Percentiles rank a stretch among this genome's conserved stretches.
Evolutionary conservation across 2,329 filamentous ascomycete species (phyloP).

Genomic region (Fusarium sarcochroum): DNA sequence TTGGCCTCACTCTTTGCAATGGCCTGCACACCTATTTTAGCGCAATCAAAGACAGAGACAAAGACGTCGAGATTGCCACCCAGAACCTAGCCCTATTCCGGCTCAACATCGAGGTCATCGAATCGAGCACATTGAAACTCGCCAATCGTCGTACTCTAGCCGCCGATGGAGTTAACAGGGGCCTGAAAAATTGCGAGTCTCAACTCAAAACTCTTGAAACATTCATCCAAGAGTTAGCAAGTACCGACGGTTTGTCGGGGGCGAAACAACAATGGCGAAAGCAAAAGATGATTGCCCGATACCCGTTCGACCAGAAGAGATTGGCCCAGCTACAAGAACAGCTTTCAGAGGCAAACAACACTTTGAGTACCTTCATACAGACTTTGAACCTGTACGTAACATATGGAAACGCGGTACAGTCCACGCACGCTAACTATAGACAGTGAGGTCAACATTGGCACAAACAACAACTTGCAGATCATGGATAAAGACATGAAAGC

Average conservation of each 20-base stretch:
- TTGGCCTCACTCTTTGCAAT: neutral
- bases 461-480: neutral
- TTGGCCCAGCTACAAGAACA: neutral
- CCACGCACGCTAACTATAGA: neutral
- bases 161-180: neutral
- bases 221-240: accelerated
- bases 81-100: neutral
- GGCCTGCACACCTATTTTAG: neutral
- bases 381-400: neutral
- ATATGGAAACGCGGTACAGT: accelerated
- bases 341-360: neutral
- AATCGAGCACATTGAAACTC: neutral
- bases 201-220: neutral
- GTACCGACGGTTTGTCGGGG: accelerated
- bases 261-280: neutral
- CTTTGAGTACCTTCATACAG: neutral
- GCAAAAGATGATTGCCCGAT: neutral
- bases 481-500: accelerated
- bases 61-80: neutral
- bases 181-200: accelerated
- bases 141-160: neutral
- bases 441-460: neutral
- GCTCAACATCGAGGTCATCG: neutral
- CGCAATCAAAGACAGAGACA: neutral
- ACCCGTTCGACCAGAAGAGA: constrained; percentile 9